Evolutionary conservation across 192 early-diverging fungal species (phyloP).

Genomic region (Backusella macrospora): DNA sequence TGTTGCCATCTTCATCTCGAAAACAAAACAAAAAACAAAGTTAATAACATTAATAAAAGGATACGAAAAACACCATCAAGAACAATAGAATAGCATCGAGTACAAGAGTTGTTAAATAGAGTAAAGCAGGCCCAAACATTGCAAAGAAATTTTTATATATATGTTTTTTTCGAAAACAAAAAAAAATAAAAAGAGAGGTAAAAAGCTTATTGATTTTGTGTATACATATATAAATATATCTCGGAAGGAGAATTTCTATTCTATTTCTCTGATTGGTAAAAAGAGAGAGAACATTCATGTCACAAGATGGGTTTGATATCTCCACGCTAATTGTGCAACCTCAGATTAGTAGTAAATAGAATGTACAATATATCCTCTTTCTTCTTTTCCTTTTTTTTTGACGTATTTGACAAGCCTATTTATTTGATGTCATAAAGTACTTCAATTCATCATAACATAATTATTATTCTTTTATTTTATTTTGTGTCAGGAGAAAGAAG

Average conservation of each 20-base stretch:
- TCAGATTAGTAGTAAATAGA: too few relatives aligned
- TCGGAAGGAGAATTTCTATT: too few relatives aligned
- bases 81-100: slow-evolving; percentile 88
- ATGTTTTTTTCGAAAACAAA: background rate
- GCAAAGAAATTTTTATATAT: background rate
- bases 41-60: background rate
- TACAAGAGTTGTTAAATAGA: slow-evolving; percentile 88
- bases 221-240: too few relatives aligned
- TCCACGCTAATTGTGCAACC: too few relatives aligned
- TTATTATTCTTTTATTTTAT: too few relatives aligned
- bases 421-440: too few relatives aligned
- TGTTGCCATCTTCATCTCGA: background rate
- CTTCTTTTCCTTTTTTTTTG: too few relatives aligned
- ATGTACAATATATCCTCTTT: too few relatives aligned
- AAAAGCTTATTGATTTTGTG: background rate
- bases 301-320: background rate
- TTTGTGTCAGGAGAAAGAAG: too few relatives aligned
- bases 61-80: slow-evolving; percentile 90
- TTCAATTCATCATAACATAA: too few relatives aligned
- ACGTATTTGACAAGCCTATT: too few relatives aligned
- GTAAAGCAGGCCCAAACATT: slow-evolving; percentile 59
- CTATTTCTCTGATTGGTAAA: background rate
- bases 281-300: background rate
- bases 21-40: slow-evolving; percentile 22
- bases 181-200: background rate